These are phyloP conservation scores for Xylariaceae sp. DNA, from an alignment of 2,329 filamentous ascomycete species.

Conservation along the genomic window DNA sequence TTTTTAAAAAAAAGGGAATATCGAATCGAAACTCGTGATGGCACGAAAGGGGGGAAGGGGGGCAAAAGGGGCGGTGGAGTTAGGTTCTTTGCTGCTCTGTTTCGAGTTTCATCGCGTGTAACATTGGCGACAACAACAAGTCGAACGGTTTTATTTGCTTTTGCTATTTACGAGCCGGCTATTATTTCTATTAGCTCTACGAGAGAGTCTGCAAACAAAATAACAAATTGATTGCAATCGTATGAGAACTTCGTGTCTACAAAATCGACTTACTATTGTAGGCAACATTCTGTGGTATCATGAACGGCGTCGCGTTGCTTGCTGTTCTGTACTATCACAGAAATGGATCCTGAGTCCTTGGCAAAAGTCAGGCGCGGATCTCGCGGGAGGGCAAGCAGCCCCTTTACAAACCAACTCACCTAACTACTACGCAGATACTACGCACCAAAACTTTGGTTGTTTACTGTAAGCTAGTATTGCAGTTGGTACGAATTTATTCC, in stretches of 20 bases:
- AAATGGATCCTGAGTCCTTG: background rate
- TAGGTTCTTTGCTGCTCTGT: constrained; percentile 5
- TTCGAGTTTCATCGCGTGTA: constrained; percentile 11
- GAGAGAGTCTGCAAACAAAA: background rate
- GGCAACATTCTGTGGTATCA: no score
- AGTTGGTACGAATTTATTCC: constrained; percentile 38
- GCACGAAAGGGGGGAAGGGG: background rate
- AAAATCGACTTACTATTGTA: no score
- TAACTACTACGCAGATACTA: background rate
- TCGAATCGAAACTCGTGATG: no score
- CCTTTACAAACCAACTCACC: background rate
- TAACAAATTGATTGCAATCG: background rate
- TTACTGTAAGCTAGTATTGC: no score
- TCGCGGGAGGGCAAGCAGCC: background rate
- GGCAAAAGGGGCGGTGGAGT: constrained; percentile 8
- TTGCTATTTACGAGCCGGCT: background rate
- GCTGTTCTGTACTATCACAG: background rate
- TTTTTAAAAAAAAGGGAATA: no score
- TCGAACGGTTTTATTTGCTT: background rate
- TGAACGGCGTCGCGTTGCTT: background rate
- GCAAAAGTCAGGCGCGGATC: background rate
- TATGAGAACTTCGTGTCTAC: background rate
- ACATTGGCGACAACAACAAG: background rate
- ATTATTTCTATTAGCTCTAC: background rate
- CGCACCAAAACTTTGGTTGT: background rate